Base-by-base conservation (phyloP, 2,329 filamentous ascomycete species). In the Fusarium sp. region DNA sequence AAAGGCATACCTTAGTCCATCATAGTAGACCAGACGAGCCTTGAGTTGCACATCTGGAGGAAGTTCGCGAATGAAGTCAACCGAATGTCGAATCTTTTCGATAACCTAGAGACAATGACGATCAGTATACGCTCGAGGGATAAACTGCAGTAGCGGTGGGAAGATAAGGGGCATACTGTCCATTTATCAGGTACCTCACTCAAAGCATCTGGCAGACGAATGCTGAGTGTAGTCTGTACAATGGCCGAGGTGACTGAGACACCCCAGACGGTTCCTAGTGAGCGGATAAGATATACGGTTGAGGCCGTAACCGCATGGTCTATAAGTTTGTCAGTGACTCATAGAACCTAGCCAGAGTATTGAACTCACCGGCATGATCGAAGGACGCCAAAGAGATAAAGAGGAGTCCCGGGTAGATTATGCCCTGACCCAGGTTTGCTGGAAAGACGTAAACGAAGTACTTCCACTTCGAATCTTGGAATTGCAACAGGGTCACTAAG, bases 331-430 rank as follows among this genome's bases (percentile, higher is more conserved):
- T 65, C 11, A 69, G 56, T 6, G 2, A 37, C 5, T 8, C 37
- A 7, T 14, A 37, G n/a, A 19, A 10, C 7, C 35, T 8, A 37
- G 8, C 17, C 19, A 8, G 3, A 2, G 1, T 24, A 3, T 6
- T 19, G 10, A 19, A 15, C 19, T 2, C 70, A 88, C 87, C 84
- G 33, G 83, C 79, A 68, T 90, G 88, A 11, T 87, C 86, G 67
- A 90, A 90, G 0, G 86, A 86, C 5, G 88, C 86, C 4, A 90
- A 77, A 17, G 86, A 87, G 0, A 87, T 89, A 68, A 90, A 90
- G 2, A 90, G 75, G 20, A 88, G 82, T 0, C 82, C 80, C 0
- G 88, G 88, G 48, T 87, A 89, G 20, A 84, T 79, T 30, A 90
- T 86, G 1, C 87, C 87, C 65, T 87, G 86, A 0, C 88, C 88